Evolutionary conservation across 495 filamentous ascomycete species (phyloP).

Genomic region (Neurospora sp.): DNA sequence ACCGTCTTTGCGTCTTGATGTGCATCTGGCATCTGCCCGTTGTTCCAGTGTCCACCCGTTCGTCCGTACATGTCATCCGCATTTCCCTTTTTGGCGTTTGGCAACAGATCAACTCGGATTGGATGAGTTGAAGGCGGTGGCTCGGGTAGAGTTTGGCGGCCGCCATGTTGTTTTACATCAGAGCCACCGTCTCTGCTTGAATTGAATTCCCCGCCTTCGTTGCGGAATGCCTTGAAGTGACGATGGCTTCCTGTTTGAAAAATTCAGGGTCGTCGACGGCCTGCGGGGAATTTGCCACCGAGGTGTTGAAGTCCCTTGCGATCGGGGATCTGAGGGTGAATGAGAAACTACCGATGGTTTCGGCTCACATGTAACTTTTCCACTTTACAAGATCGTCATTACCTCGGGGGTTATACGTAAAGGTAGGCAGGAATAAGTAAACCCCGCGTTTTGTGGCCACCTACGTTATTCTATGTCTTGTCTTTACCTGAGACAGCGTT

Average conservation of each 20-base stretch:
- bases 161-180: background rate
- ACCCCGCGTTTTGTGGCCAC: background rate
- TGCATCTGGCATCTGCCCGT: background rate
- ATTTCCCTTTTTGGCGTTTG: background rate
- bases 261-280: background rate
- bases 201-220: background rate
- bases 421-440: background rate
- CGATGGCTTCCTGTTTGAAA: background rate
- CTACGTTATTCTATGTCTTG: background rate
- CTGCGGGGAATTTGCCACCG: background rate
- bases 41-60: background rate
- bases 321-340: background rate
- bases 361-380: background rate
- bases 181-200: background rate
- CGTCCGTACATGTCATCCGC: background rate
- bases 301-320: background rate
- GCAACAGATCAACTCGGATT: background rate
- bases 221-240: background rate
- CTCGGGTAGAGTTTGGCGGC: background rate
- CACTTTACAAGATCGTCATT: background rate
- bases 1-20: background rate
- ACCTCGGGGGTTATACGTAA: background rate
- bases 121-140: background rate
- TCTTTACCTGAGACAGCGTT: background rate
- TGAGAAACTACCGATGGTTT: background rate